A percentile compares a stretch with the other conserved stretches of the same genome.
Conservation (phyloP, 805 yeast genomes). For the Isabelozyma gotoi region DNA sequence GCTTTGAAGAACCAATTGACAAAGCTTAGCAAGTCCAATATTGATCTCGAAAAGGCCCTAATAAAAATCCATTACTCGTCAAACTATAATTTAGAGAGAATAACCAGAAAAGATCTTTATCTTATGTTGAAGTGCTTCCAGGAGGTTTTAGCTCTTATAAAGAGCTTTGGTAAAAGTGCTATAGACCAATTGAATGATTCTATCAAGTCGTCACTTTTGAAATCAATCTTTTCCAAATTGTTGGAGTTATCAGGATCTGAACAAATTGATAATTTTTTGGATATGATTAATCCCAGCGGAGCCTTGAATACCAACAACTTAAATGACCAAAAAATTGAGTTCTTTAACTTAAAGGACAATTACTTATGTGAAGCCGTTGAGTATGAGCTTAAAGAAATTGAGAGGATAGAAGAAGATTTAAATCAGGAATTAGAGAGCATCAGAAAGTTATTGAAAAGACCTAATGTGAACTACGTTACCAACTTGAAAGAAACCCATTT, state of each 20-base stretch:
- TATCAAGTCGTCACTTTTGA: slow-evolving; percentile 35
- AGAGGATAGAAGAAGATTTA: slow-evolving; percentile 46
- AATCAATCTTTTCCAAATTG: slow-evolving; percentile 36
- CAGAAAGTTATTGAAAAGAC: slow-evolving; percentile 49
- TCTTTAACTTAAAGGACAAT: slow-evolving; percentile 35
- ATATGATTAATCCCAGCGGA: slow-evolving; percentile 51
- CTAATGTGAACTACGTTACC: slow-evolving; percentile 54
- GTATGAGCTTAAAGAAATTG: slow-evolving; percentile 36
- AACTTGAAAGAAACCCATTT: slow-evolving; percentile 68
- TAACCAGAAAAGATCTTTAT: slow-evolving; percentile 32
- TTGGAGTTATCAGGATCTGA: slow-evolving; percentile 27
- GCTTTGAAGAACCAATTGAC: slow-evolving; percentile 22
- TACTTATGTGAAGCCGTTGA: slow-evolving; percentile 40
- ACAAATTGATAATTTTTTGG: slow-evolving; percentile 33
- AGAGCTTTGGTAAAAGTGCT: slow-evolving; percentile 31
- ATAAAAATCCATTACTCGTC: slow-evolving; percentile 40
- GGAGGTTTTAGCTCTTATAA: slow-evolving; percentile 23
- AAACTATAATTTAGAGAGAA: slow-evolving; percentile 20
- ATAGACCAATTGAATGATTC: slow-evolving; percentile 32
- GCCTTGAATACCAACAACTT: slow-evolving; percentile 52
- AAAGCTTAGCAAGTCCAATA: slow-evolving; percentile 21
- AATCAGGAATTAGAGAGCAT: slow-evolving; percentile 52
- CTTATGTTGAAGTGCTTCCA: slow-evolving; percentile 27
- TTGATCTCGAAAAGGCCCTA: slow-evolving; percentile 35
- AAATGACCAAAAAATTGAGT: slow-evolving; percentile 44